Conservation (phyloP, 2,329 filamentous ascomycete species). For the Alternaria incomplexa region DNA sequence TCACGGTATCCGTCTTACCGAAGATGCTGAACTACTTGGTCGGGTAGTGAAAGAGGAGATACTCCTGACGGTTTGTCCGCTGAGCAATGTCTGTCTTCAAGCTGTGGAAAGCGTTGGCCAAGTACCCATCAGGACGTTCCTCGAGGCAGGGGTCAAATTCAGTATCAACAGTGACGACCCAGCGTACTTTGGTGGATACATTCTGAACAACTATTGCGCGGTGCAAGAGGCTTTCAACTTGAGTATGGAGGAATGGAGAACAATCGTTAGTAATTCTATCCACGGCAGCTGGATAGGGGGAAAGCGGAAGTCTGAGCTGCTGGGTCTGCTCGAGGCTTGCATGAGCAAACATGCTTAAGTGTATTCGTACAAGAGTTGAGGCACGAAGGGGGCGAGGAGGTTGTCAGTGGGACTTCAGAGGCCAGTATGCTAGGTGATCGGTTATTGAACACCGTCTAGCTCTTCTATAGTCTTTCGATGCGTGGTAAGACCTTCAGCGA, state of each 20-base stretch:
- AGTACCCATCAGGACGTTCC: slow-evolving; percentile 67
- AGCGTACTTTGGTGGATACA: slow-evolving; percentile 71
- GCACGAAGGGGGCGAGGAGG: not conserved
- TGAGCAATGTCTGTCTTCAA: slow-evolving; percentile 73
- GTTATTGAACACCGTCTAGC: not conserved
- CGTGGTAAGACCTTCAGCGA: not conserved
- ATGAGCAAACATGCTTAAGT: slow-evolving; percentile 15
- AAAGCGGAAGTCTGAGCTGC: slow-evolving; percentile 66
- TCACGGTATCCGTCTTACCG: slow-evolving; percentile 71
- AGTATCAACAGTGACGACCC: slow-evolving; percentile 67
- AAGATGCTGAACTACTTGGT: slow-evolving; percentile 65
- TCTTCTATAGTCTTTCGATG: not conserved
- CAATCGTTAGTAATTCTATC: slow-evolving; percentile 67
- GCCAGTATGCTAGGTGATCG: not conserved
- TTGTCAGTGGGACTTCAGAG: not conserved
- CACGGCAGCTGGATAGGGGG: slow-evolving; percentile 73
- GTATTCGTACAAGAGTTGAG: not conserved
- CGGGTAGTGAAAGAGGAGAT: slow-evolving; percentile 64
- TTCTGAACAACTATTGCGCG: slow-evolving; percentile 76
- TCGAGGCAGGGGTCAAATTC: slow-evolving; percentile 69
- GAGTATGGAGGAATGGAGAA: slow-evolving; percentile 68
- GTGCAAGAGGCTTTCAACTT: slow-evolving; percentile 75
- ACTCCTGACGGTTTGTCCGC: slow-evolving; percentile 73
- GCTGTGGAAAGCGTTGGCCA: slow-evolving; percentile 53
- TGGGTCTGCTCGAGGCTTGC: slow-evolving; percentile 37